A percentile compares a stretch with the other conserved stretches of the same genome.
Conservation (phyloP, 345 rosid genomes). For the Brassica nigra region DNA sequence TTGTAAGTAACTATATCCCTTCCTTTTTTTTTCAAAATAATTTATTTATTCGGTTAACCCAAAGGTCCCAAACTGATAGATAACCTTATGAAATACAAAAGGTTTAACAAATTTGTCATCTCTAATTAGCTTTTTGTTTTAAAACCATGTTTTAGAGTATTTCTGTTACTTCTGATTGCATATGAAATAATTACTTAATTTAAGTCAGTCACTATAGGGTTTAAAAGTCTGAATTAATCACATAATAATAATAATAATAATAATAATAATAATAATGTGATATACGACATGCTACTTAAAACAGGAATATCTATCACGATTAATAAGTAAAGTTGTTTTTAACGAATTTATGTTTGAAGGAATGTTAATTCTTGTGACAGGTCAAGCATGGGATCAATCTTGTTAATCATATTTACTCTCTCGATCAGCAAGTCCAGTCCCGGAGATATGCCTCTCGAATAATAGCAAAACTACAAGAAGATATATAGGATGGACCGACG, state of each 20-base stretch:
- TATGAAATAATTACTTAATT: not conserved
- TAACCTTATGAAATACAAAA: not conserved
- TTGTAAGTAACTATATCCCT: conserved; percentile 52
- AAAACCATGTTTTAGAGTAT: not conserved
- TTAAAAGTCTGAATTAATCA: not conserved
- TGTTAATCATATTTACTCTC: conserved; percentile 90
- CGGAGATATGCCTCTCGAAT: conserved; percentile 48
- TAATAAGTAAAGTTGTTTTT: conserved; percentile 11
- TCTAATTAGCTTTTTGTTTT: not conserved
- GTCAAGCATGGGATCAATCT: conserved; percentile 91
- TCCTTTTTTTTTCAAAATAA: not conserved
- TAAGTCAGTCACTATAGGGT: not conserved
- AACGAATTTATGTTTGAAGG: not conserved
- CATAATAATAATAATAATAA: not conserved
- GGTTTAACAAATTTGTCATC: not conserved
- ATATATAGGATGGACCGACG: conserved; percentile 20
- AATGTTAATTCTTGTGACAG: conserved; percentile 44
- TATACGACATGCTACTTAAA: not conserved
- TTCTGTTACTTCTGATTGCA: not conserved
- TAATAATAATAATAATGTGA: too few relatives aligned
- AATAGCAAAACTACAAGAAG: conserved; percentile 20
- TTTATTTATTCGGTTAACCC: not conserved
- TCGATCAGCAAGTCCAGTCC: conserved; percentile 49
- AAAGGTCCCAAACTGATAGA: not conserved
- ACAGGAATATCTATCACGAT: not conserved